Base-by-base conservation (phyloP, 305 asterid species). In the Fraxinus nigra region DNA sequence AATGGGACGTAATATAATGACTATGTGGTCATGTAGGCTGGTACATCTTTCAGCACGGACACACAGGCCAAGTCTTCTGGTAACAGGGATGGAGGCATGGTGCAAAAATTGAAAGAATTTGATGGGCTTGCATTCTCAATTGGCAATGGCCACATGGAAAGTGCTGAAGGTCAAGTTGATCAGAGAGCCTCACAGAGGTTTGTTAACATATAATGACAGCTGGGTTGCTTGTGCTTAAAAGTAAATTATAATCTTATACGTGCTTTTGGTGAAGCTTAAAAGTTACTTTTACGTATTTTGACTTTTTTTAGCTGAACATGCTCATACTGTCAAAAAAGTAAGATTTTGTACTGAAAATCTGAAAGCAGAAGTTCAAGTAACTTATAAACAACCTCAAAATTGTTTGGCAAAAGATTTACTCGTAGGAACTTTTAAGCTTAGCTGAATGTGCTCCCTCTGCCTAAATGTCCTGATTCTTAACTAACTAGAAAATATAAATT, bases 41-140 rank as follows among this genome's bases (percentile, higher is more conserved):
- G 91, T 85, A 67, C 88, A 86, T 77, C 95, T 51, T 33, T 88
- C 89, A 89, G 90, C 87, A 54, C 78, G 86, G 98, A 94, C 24
- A 67, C 90, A 16, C 90, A 91, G 33, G 90, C 79, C 46, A 94
- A 96, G 89, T 84, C 98, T 43, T 80, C 93, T 0, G 94, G 87
- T 76, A 92, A 90, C 77, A 61, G 85, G 2, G 97, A 89, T 61
- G 92, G 91, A 82, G 84, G 97, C 76, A 82, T 91, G 76, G 86
- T 87, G 82, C 90, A 88, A 85, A 94, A 94, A 88, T 82, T 91
- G 89, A 95, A 90, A 89, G 97, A 91, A 65, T 89, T 93, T 80
- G 94, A 93, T 76, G 97, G 95, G 82, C 94, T 93, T 73, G 91
- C 97, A 14, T 93, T 96, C 87, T 92, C 98, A 30, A 86, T 93